These are phyloP conservation scores for Saccharomyces hybrid DNA, from an alignment of 1,139 yeast genomes.

Conservation along the genomic window DNA sequence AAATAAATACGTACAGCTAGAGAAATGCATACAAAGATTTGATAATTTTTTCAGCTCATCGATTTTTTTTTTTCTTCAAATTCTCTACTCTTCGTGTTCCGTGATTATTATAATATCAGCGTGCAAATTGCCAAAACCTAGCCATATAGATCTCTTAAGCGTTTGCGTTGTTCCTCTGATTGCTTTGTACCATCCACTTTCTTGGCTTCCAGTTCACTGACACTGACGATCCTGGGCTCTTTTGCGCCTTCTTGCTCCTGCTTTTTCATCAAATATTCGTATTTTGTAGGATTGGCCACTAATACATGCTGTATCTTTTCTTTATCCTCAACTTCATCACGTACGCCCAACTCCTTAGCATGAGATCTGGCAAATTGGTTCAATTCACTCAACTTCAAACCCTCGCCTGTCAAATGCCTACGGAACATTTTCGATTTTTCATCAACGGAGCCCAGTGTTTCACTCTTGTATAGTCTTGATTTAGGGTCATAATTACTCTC, in stretches of 20 bases:
- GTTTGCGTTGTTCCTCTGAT: conserved; percentile 13
- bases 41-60: conserved; percentile 8
- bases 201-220: conserved; percentile 16
- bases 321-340: conserved; percentile 22
- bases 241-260: neutral
- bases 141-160: conserved; percentile 21
- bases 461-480: conserved; percentile 29
- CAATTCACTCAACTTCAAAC: conserved; percentile 22
- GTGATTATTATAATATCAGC: conserved; percentile 1
- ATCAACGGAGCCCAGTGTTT: conserved; percentile 26
- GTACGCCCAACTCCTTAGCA: conserved; percentile 21
- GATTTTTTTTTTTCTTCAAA: conserved; percentile 1
- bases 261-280: conserved; percentile 20
- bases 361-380: conserved; percentile 20
- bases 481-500: conserved; percentile 31
- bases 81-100: conserved; percentile 1
- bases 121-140: conserved; percentile 2
- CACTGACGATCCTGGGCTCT: conserved; percentile 3
- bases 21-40: neutral
- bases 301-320: conserved; percentile 26
- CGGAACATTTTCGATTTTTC: conserved; percentile 30
- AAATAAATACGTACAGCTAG: neutral
- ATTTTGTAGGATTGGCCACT: conserved; percentile 31
- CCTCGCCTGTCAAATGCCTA: conserved; percentile 31
- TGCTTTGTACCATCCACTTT: conserved; percentile 20